A percentile compares a stretch with the other conserved stretches of the same genome.
Conservation (phyloP, 768 basidiomycete species). For the Roridomyces roridus region DNA sequence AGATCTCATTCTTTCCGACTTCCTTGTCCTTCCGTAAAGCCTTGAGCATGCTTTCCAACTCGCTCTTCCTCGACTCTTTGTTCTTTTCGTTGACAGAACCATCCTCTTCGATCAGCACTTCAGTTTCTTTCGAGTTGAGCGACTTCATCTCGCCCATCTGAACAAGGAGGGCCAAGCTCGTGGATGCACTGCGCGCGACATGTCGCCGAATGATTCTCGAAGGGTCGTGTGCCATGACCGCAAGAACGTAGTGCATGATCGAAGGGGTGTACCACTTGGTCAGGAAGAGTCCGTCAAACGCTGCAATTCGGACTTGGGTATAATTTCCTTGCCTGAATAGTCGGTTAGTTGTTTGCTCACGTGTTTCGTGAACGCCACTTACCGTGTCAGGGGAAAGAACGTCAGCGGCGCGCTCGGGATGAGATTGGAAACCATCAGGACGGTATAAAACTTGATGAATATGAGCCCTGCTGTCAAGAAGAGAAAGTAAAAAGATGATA, state of each 20-base stretch:
- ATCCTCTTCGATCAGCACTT: slow-evolving; percentile 88
- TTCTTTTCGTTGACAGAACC: slow-evolving; percentile 72
- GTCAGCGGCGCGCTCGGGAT: slow-evolving; percentile 77
- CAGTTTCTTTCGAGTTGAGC: slow-evolving; percentile 70
- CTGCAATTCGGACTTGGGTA: slow-evolving; percentile 87
- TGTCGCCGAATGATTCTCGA: slow-evolving; percentile 85
- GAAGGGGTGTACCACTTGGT: slow-evolving; percentile 86
- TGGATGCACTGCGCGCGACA: slow-evolving; percentile 84
- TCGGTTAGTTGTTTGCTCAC: slow-evolving; percentile 12
- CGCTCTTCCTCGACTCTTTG: slow-evolving; percentile 82
- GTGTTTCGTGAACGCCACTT: slow-evolving; percentile 26
- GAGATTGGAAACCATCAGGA: slow-evolving; percentile 77
- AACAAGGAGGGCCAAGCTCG: slow-evolving; percentile 84
- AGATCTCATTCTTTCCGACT: slow-evolving; percentile 77
- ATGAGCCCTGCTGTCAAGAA: slow-evolving; percentile 4
- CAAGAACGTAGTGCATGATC: slow-evolving; percentile 87
- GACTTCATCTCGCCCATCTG: slow-evolving; percentile 90
- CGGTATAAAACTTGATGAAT: slow-evolving; percentile 72
- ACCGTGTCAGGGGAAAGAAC: slow-evolving; percentile 93
- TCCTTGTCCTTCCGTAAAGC: slow-evolving; percentile 87
- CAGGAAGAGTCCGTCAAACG: slow-evolving; percentile 93
- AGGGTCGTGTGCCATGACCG: slow-evolving; percentile 85
- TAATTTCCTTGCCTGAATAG: slow-evolving; percentile 89
- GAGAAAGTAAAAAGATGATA: slow-evolving; percentile 36
- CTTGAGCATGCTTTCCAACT: slow-evolving; percentile 85